Percentiles rank a stretch among this genome's conserved stretches.
phyloP scores from a whole-genome alignment of 441 rosid genomes.

The Arabidopsis lyrata region DNA sequence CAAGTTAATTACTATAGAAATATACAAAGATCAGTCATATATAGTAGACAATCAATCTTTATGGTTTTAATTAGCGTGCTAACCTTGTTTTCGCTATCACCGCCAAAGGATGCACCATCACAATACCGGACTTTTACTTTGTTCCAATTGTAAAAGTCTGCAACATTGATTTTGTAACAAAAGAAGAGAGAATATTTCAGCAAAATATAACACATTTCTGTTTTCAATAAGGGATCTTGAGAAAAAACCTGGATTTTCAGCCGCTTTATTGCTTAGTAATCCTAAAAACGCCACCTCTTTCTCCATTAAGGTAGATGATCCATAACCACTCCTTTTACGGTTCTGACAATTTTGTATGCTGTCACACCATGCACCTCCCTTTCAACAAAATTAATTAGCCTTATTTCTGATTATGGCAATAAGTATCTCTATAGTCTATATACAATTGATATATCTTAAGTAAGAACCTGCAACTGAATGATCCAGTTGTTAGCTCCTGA shows the following conservation, averaged over 20 bases:
- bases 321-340: slow-evolving; percentile 65
- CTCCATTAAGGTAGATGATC: slow-evolving; percentile 78
- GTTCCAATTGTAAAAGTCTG: slow-evolving; percentile 83
- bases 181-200: background rate
- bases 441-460: background rate
- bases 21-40: slow-evolving; percentile 35
- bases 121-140: slow-evolving; percentile 70
- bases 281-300: slow-evolving; percentile 67
- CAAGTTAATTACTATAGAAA: slow-evolving; percentile 9
- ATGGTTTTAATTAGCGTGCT: background rate
- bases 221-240: background rate
- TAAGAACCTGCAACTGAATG: slow-evolving; percentile 62
- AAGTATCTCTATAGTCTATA: background rate
- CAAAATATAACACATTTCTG: background rate
- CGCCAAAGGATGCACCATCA: slow-evolving; percentile 75
- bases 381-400: background rate
- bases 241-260: slow-evolving; percentile 75
- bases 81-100: slow-evolving; percentile 53
- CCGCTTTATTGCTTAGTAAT: slow-evolving; percentile 71
- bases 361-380: slow-evolving; percentile 99
- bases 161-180: slow-evolving; percentile 14
- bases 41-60: slow-evolving; percentile 12
- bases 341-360: slow-evolving; percentile 66
- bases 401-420: background rate
- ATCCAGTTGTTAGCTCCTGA: slow-evolving; percentile 69